Evolutionary conservation across 805 yeast genomes (phyloP), one percentile per base, ranked within the genome.

Genomic region (Blastobotrys terrestris): DNA sequence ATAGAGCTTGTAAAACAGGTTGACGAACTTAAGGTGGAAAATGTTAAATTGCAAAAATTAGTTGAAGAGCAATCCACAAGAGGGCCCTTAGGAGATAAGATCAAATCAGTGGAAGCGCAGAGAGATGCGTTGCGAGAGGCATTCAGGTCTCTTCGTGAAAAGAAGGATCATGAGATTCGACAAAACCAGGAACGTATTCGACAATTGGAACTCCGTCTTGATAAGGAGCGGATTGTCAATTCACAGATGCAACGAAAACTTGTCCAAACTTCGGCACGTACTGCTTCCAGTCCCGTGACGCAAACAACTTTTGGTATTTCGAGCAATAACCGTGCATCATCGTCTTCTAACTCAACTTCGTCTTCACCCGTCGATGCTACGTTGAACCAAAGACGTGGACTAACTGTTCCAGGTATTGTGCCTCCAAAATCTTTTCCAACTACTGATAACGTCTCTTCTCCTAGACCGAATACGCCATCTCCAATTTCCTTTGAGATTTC

Each of bases 51-150:
- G 47, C 61, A 65, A 21, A 48, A 49, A 5, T 58, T 61, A 45
- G 60, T 69, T 15, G 69, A 64, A 53, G 66, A 67, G 55, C 48
- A 58, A 46, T 54, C 65, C 5, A 62, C 60, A 8, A 55, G 62
- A 16, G 70, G 71, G 3, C 68, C 68, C 3, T 55, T 67, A 11
- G 64, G 68, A n/a, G 69, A 66, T 19, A 67, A 69, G 48, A 61
- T 69, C 51, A 60, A 59, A 47, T 57, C 61, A 2, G 65, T 68
- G 20, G 69, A 65, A 44, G 26, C 57, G 8, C 75, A 72, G 57
- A 63, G 75, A 22, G 64, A 64, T 40, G 75, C 70, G 11, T 60
- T 72, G 21, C 66, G 72, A 49, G 70, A 69, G 45, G 72, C 75
- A 2, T 56, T 72, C 22, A 65, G 74, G n/a, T 61, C 74, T 2